A percentile compares a stretch with the other conserved stretches of the same genome.
These are phyloP conservation scores for Claviceps fusiformis DNA, from an alignment of 2,329 filamentous ascomycete genomes.

Conservation along the genomic window DNA sequence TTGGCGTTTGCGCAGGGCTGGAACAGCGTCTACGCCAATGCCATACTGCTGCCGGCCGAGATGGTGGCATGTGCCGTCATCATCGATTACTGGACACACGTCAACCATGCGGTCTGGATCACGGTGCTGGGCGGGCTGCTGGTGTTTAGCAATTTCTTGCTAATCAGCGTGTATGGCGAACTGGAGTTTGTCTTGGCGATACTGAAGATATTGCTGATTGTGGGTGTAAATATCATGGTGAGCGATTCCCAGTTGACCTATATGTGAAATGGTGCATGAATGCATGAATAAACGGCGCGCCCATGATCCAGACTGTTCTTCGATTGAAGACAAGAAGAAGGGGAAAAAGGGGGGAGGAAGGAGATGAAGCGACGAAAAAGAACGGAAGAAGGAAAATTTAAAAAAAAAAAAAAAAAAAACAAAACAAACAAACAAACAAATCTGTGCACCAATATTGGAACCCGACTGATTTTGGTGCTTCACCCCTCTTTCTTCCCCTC, in stretches of 20 bases:
- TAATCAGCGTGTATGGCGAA: slow-evolving; percentile 43
- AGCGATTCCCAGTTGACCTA: neutral
- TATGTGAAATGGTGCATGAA: neutral
- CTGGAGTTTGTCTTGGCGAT: slow-evolving; percentile 45
- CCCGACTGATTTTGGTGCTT: neutral
- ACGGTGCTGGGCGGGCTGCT: slow-evolving; percentile 40
- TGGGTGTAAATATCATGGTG: slow-evolving; percentile 51
- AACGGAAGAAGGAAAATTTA: too few species aligned
- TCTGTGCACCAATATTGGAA: neutral
- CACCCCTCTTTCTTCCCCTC: too few species aligned
- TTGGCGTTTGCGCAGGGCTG: slow-evolving; percentile 40
- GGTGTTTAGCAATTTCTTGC: slow-evolving; percentile 38
- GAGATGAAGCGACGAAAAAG: too few species aligned
- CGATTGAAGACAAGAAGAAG: too few species aligned
- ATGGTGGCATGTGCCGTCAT: slow-evolving; percentile 40
- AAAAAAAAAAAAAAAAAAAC: too few species aligned
- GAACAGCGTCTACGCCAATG: slow-evolving; percentile 37
- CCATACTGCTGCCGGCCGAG: slow-evolving; percentile 38
- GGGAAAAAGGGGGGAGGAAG: too few species aligned
- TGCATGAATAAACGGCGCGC: neutral
- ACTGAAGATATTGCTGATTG: slow-evolving; percentile 43
- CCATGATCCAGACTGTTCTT: neutral
- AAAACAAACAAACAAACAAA: too few species aligned
- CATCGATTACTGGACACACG: slow-evolving; percentile 26
- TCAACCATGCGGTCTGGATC: slow-evolving; percentile 42